Percentiles rank a stretch among this genome's conserved stretches.
Evolutionary conservation across 106 monocot genomes (phyloP).

Genomic region (Dendrobium officinale): DNA sequence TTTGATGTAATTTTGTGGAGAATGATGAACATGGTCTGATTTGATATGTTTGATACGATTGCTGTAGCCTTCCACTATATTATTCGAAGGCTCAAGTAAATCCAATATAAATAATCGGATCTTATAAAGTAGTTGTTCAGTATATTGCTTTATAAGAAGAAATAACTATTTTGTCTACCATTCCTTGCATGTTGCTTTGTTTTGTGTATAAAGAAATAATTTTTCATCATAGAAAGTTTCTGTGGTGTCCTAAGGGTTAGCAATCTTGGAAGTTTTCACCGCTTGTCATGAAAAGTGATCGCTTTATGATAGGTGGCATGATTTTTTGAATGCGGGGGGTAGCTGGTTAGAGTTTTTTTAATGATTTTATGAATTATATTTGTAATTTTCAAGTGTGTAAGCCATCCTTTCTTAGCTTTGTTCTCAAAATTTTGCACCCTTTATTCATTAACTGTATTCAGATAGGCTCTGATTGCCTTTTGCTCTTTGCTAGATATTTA

Average conservation of each 20-base stretch:
- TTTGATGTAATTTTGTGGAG: no score
- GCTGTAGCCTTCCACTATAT: no score
- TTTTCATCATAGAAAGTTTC: not conserved
- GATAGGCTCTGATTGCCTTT: no score
- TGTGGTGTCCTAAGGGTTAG: not conserved
- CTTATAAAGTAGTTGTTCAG: not conserved
- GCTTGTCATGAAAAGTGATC: not conserved
- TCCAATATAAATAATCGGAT: not conserved
- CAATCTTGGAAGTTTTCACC: not conserved
- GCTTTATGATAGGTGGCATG: not conserved
- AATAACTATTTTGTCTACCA: not conserved
- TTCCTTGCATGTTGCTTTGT: not conserved
- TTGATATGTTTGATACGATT: not conserved
- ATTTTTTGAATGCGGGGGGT: not conserved
- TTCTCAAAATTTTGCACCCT: not conserved
- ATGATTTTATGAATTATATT: not conserved
- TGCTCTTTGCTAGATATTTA: no score
- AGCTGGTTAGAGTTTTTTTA: not conserved
- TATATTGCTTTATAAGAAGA: not conserved
- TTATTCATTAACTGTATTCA: not conserved
- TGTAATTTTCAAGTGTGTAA: not conserved
- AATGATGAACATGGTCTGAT: not conserved
- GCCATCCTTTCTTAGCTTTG: not conserved
- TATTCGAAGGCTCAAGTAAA: not conserved
- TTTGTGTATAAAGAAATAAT: not conserved